phyloP scores from a whole-genome alignment of 2,329 filamentous ascomycete genomes.

The Pseudogymnoascus sp. region DNA sequence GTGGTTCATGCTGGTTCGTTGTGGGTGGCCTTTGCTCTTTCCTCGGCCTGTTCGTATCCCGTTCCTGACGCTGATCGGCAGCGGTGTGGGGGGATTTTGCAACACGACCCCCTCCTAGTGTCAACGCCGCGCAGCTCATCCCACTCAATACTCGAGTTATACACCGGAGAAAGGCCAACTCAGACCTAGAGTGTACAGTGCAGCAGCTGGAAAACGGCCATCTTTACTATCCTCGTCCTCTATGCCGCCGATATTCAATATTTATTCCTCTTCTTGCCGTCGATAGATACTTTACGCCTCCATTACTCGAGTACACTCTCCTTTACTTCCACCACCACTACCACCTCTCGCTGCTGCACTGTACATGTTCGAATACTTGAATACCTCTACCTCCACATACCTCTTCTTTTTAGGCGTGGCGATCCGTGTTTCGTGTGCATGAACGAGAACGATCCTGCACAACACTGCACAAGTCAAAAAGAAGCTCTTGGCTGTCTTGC shows the following conservation, averaged over 20 bases:
- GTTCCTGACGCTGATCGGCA: neutral
- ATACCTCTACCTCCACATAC: neutral
- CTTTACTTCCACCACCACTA: neutral
- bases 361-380: neutral
- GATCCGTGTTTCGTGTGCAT: slow-evolving; percentile 1
- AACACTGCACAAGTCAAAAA: slow-evolving; percentile 1
- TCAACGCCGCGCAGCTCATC: neutral
- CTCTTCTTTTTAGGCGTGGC: neutral
- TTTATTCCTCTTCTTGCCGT: neutral
- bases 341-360: neutral
- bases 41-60: slow-evolving; percentile 1
- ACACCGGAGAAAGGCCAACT: neutral
- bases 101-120: neutral
- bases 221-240: neutral
- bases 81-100: neutral
- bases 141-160: neutral
- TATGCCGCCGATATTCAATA: neutral
- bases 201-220: neutral
- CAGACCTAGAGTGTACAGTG: neutral
- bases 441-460: neutral
- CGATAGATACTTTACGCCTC: neutral
- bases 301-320: neutral
- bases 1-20: neutral
- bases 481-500: slow-evolving; percentile 1
- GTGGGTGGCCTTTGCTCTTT: neutral